A percentile compares a stretch with the other conserved stretches of the same genome.
phyloP scores from a whole-genome alignment of 352 stramenopile genomes.

The Globisporangium okanoganense region DNA sequence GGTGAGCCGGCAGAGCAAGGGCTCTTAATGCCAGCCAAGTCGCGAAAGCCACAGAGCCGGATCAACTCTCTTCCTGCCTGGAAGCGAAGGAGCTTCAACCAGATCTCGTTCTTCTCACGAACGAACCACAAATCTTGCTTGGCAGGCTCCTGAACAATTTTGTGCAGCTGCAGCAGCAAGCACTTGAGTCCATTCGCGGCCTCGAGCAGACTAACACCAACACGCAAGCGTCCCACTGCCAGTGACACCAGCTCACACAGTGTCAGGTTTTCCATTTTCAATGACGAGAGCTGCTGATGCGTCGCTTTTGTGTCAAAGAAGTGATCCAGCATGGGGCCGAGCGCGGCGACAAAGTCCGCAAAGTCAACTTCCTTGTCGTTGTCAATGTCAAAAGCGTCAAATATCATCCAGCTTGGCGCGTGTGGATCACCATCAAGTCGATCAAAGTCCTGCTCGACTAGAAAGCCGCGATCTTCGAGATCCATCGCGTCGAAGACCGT shows the following conservation, averaged over 20 bases:
- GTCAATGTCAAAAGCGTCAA: conserved; percentile 53
- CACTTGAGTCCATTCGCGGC: conserved; percentile 21
- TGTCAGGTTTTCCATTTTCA: conserved; percentile 17
- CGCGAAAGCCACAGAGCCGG: conserved; percentile 31
- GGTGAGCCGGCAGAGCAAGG: background rate
- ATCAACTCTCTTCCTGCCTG: conserved; percentile 30
- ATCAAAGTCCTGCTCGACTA: conserved; percentile 29
- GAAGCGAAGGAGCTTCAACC: conserved; percentile 23
- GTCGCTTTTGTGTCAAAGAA: conserved; percentile 27
- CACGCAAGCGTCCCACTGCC: conserved; percentile 34
- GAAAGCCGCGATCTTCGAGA: conserved; percentile 27
- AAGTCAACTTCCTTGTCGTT: conserved; percentile 48
- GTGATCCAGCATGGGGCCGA: conserved; percentile 54
- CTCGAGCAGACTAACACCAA: conserved; percentile 21
- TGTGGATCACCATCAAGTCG: conserved; percentile 13
- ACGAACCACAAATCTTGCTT: conserved; percentile 35
- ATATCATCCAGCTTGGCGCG: conserved; percentile 28
- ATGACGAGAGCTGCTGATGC: background rate
- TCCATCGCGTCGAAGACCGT: conserved; percentile 35
- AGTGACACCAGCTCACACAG: conserved; percentile 43
- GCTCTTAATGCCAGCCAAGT: background rate
- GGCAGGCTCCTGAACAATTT: conserved; percentile 37
- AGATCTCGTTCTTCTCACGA: conserved; percentile 17
- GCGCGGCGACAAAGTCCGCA: conserved; percentile 47
- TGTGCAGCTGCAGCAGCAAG: conserved; percentile 24